These are phyloP conservation scores for Metschnikowia proteae DNA, from an alignment of 805 yeast genomes.

Conservation along the genomic window DNA sequence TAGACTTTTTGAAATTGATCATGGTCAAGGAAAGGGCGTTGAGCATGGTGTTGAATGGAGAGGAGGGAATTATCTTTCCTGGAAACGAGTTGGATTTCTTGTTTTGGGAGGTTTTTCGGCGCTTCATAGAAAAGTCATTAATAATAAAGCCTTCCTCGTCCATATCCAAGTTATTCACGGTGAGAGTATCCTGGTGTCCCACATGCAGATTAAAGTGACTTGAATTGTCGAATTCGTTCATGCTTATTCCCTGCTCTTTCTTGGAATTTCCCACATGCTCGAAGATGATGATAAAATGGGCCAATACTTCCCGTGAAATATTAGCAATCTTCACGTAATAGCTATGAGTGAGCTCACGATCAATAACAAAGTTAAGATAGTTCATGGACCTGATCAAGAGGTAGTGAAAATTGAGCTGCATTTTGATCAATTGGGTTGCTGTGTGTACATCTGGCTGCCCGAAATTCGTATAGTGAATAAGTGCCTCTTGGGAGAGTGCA, in stretches of 20 bases:
- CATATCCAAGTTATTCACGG: slow-evolving; percentile 30
- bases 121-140: slow-evolving; percentile 40
- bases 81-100: slow-evolving; percentile 13
- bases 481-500: slow-evolving; percentile 15
- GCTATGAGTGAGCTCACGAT: slow-evolving; percentile 34
- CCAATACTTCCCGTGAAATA: slow-evolving; percentile 36
- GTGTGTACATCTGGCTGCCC: slow-evolving; percentile 40
- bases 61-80: slow-evolving; percentile 26
- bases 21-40: slow-evolving; percentile 43
- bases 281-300: slow-evolving; percentile 36
- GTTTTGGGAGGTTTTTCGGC: slow-evolving; percentile 18
- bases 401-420: slow-evolving; percentile 44
- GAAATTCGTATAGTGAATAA: slow-evolving; percentile 23
- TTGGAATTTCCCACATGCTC: slow-evolving; percentile 28
- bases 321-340: slow-evolving; percentile 35
- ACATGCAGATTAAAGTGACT: slow-evolving; percentile 3
- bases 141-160: slow-evolving; percentile 46
- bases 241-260: background rate
- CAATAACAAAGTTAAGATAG: slow-evolving; percentile 38
- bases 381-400: slow-evolving; percentile 40
- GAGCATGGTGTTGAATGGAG: slow-evolving; percentile 40
- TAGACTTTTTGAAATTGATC: slow-evolving; percentile 41
- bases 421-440: slow-evolving; percentile 37
- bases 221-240: slow-evolving; percentile 3
- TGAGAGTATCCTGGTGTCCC: slow-evolving; percentile 1